Conservation (phyloP, 768 basidiomycete genomes). For the Leccinum incarnatum region DNA sequence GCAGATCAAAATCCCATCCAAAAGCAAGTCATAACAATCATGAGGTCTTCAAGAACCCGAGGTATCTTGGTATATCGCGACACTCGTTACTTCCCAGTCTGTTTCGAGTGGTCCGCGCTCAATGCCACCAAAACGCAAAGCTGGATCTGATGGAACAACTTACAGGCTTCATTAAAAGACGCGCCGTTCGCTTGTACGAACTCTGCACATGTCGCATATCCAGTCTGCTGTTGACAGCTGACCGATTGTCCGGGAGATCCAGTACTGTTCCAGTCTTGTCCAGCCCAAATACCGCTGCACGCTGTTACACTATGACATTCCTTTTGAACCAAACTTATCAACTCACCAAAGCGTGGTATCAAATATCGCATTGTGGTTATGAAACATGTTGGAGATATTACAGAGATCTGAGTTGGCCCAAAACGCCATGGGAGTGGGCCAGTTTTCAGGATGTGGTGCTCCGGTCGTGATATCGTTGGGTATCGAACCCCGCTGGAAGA, state of each 20-base stretch:
- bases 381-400: constrained; percentile 76
- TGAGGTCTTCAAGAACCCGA: constrained; percentile 7
- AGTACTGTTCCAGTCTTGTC: constrained; percentile 65
- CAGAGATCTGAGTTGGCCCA: constrained; percentile 73
- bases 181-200: constrained; percentile 73
- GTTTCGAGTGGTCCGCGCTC: background rate
- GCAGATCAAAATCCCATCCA: constrained; percentile 6
- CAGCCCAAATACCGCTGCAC: constrained; percentile 85
- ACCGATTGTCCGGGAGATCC: constrained; percentile 82
- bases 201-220: constrained; percentile 73
- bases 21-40: constrained; percentile 5
- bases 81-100: constrained; percentile 83
- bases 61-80: constrained; percentile 64
- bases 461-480: constrained; percentile 75
- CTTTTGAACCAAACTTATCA: constrained; percentile 7
- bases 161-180: constrained; percentile 74
- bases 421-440: constrained; percentile 75
- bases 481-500: constrained; percentile 71
- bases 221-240: constrained; percentile 83
- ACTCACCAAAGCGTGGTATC: constrained; percentile 79
- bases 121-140: background rate
- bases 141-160: constrained; percentile 32
- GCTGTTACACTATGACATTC: constrained; percentile 4
- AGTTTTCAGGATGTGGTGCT: constrained; percentile 66
- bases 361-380: constrained; percentile 73